A percentile compares a stretch with the other conserved stretches of the same genome.
Conservation (phyloP, 2,329 filamentous ascomycete species). For the Alternaria sp. region DNA sequence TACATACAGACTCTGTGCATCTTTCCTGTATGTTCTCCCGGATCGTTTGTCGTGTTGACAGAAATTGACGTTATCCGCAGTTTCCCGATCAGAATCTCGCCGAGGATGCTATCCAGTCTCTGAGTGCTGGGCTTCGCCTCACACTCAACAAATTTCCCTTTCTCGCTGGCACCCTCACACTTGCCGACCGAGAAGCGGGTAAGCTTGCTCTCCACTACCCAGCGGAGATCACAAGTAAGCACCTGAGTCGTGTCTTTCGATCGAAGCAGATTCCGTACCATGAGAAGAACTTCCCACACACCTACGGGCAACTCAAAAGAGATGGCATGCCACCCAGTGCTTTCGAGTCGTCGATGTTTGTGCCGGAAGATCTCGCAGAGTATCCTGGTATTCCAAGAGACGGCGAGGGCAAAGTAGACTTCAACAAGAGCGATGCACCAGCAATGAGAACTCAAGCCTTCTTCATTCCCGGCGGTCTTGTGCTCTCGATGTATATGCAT, state of each 20-base stretch:
- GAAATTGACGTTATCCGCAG: conserved; percentile 10
- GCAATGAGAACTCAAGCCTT: conserved; percentile 40
- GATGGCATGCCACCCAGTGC: conserved; percentile 42
- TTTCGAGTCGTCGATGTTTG: conserved; percentile 37
- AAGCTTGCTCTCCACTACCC: conserved; percentile 38
- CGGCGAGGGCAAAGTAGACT: conserved; percentile 39
- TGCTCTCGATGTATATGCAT: conserved; percentile 43
- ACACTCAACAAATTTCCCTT: conserved; percentile 37
- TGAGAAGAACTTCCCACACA: conserved; percentile 24
- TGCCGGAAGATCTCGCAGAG: conserved; percentile 37
- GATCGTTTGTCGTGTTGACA: not conserved
- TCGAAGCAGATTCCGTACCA: conserved; percentile 27
- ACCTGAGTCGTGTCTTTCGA: conserved; percentile 24
- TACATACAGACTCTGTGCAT: conserved; percentile 41
- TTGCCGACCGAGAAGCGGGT: conserved; percentile 30
- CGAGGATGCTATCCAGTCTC: conserved; percentile 34
- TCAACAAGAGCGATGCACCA: conserved; percentile 31
- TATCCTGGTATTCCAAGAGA: conserved; percentile 31
- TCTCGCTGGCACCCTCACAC: conserved; percentile 38
- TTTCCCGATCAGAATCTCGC: conserved; percentile 36
- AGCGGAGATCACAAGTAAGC: conserved; percentile 21
- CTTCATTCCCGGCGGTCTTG: conserved; percentile 45
- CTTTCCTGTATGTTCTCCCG: conserved; percentile 31
- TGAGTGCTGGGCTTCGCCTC: conserved; percentile 29
- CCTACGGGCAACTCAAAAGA: conserved; percentile 39